phyloP scores from a whole-genome alignment of 352 stramenopile genomes.

The Pelagophyceae sp. region DNA sequence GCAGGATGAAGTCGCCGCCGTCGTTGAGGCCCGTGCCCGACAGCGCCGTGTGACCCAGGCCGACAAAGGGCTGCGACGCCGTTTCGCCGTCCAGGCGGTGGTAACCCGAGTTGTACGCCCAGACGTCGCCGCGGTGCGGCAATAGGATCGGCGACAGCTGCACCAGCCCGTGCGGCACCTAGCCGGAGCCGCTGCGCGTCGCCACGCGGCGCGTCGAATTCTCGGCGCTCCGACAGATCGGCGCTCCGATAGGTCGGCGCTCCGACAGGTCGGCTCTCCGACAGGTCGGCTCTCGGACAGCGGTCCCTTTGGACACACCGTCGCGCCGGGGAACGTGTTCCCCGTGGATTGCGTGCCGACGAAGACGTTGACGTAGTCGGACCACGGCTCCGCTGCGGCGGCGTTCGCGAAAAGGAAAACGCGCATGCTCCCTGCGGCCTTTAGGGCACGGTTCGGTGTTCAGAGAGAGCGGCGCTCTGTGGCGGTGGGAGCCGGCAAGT shows the following conservation, averaged over 20 bases:
- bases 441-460: too few relatives aligned
- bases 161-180: background rate
- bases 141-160: background rate
- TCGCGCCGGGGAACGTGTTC: background rate
- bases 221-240: too few relatives aligned
- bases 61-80: background rate
- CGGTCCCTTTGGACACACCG: too few relatives aligned
- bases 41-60: background rate
- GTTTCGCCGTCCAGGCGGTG: background rate
- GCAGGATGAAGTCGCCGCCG: background rate
- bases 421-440: too few relatives aligned
- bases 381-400: too few relatives aligned
- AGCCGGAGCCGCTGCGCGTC: too few relatives aligned
- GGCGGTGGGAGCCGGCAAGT: too few relatives aligned
- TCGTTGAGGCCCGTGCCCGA: background rate
- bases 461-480: too few relatives aligned
- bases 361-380: background rate
- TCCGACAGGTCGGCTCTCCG: too few relatives aligned
- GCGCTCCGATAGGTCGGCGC: too few relatives aligned
- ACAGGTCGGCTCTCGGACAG: too few relatives aligned
- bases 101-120: background rate
- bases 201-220: too few relatives aligned
- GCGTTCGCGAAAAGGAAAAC: background rate
- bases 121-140: background rate
- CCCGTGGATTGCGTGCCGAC: background rate